A percentile compares a stretch with the other conserved stretches of the same genome.
These are phyloP conservation scores for Fusarium falciforme DNA, from an alignment of 2,329 filamentous ascomycete genomes.

Conservation along the genomic window DNA sequence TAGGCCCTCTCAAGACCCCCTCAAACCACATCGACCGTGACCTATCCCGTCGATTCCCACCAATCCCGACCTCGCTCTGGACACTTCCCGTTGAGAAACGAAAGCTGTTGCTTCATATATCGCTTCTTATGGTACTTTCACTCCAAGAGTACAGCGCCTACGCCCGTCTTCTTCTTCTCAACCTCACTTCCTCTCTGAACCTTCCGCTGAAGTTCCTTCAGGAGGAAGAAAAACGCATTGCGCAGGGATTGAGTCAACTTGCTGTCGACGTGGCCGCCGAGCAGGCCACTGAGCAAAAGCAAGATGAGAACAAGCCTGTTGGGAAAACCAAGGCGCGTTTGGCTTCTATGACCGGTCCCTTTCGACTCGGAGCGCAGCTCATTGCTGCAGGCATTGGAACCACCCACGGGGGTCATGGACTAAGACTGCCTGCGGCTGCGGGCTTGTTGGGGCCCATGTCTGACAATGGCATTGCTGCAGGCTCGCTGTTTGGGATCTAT, in stretches of 20 bases:
- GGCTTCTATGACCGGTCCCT: slow-evolving; percentile 49
- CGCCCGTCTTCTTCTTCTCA: slow-evolving; percentile 76
- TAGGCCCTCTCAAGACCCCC: slow-evolving; percentile 55
- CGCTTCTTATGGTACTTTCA: slow-evolving; percentile 79
- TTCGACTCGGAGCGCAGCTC: slow-evolving; percentile 81
- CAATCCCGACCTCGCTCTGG: slow-evolving; percentile 70
- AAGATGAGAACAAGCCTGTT: slow-evolving; percentile 72
- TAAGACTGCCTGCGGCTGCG: slow-evolving; percentile 80
- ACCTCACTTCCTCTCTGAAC: slow-evolving; percentile 77
- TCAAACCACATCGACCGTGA: slow-evolving; percentile 58
- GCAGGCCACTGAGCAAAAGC: slow-evolving; percentile 46
- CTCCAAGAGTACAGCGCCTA: slow-evolving; percentile 82
- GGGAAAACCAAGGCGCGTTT: slow-evolving; percentile 79
- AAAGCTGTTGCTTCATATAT: slow-evolving; percentile 75
- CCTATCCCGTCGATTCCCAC: slow-evolving; percentile 65
- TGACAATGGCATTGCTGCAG: slow-evolving; percentile 82
- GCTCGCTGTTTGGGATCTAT: slow-evolving; percentile 92
- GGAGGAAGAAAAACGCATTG: slow-evolving; percentile 80
- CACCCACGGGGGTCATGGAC: slow-evolving; percentile 79
- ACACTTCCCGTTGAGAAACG: slow-evolving; percentile 70
- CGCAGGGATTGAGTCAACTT: slow-evolving; percentile 78
- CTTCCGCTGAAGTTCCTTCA: slow-evolving; percentile 73
- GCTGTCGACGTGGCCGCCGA: slow-evolving; percentile 63
- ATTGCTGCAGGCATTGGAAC: slow-evolving; percentile 83
- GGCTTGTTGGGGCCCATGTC: slow-evolving; percentile 83